Evolutionary conservation across 2,329 filamentous ascomycete species (phyloP).

Genomic region (Trichophyton benhamiae): DNA sequence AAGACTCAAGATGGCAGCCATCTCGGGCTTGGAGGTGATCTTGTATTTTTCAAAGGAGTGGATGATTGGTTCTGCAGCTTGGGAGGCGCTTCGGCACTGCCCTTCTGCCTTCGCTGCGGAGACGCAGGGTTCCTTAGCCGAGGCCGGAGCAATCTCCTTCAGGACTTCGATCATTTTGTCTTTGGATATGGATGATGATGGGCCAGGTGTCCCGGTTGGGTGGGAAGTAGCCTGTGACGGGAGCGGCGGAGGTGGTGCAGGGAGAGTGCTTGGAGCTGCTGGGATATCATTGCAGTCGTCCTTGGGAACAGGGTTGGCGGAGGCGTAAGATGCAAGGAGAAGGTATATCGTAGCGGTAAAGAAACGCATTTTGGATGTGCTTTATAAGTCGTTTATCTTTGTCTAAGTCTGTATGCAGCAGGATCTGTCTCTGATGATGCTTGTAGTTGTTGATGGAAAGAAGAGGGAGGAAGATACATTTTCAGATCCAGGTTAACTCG

Average conservation of each 20-base stretch:
- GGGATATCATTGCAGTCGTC: background rate
- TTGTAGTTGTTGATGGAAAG: background rate
- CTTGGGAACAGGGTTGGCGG: background rate
- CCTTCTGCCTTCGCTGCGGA: conserved; percentile 31
- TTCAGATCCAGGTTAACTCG: background rate
- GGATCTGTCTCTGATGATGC: too few relatives aligned
- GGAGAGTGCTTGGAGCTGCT: background rate
- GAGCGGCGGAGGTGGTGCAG: background rate
- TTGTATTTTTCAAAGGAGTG: conserved; percentile 46
- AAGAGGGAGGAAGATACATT: background rate
- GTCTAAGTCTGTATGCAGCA: background rate
- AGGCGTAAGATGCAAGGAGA: background rate
- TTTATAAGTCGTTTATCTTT: background rate
- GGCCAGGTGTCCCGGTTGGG: background rate
- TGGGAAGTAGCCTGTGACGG: background rate
- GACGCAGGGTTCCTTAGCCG: conserved; percentile 37
- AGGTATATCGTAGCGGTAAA: conserved; percentile 1
- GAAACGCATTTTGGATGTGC: background rate
- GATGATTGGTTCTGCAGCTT: conserved; percentile 48
- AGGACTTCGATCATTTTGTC: conserved; percentile 4
- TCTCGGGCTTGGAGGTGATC: conserved; percentile 44
- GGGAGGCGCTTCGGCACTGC: conserved; percentile 55
- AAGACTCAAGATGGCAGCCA: conserved; percentile 57
- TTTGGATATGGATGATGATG: background rate
- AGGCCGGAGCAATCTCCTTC: conserved; percentile 43